Base-by-base conservation (phyloP, 345 rosid genomes). In the Syzygium grande region DNA sequence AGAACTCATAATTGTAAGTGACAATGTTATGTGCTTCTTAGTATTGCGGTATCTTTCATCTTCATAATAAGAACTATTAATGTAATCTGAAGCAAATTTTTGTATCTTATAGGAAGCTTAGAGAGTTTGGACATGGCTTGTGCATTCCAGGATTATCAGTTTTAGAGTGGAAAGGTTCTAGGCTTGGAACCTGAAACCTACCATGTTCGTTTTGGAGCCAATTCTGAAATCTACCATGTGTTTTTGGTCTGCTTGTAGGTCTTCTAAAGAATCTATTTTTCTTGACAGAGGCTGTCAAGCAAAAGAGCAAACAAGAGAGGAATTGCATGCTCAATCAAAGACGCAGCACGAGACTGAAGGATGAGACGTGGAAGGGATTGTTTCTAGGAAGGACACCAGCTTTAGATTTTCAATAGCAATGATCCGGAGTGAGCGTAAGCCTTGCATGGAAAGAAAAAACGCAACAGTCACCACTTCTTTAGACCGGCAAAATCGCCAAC, bases 61-160 rank as follows among this genome's bases (percentile, higher is more conserved):
- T 73, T 73, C 49, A 34, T 38, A 16, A 65, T 5, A 21, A 58
- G 15, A 25, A 58, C 29, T 25, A 27, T 27, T 73, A 34, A 73
- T 38, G 49, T 38, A 38, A 38, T 73, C 27, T 2, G 41, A 38
- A 34, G 83, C 83, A 73, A 38, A 73, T 38, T 19, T 38, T 19
- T 73, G 30, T 27, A 11, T 73, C 25, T 73, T 73, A 73, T 73
- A 73, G 14, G 80, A 68, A 68, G 46, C 25, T 68, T 34, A 68
- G 12, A 68, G 80, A 68, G 46, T 68, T 68, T 34, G 23, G 41
- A 13, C 80, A 17, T 34, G 46, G 80, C 5, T 68, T 34, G 79
- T 43, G 46, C 1, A 43, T 43, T 43, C 46, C 1, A 43, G 3
- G 30, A 5, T 11, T 29, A 25, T 2, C 6, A 0, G 27, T 58